Evolutionary conservation across 768 basidiomycete genomes (phyloP).

Genomic region (Gyrodon lividus): DNA sequence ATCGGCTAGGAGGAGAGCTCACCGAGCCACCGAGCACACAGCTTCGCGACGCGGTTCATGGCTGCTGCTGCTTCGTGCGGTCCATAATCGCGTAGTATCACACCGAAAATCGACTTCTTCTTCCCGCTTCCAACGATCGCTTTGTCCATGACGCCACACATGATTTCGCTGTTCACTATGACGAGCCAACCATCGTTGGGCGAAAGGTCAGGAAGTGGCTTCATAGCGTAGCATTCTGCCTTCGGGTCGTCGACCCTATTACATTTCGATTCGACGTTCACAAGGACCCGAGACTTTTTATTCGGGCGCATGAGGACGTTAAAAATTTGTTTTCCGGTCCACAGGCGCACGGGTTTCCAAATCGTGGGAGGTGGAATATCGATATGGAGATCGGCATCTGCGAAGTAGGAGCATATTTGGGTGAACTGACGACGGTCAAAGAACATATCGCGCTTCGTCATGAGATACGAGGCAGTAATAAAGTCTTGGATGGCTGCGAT

Average conservation of each 20-base stretch:
- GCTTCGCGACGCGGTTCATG: conserved; percentile 95
- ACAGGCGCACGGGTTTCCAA: conserved; percentile 87
- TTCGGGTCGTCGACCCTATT: conserved; percentile 83
- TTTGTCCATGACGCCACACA: conserved; percentile 99
- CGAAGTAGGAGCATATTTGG: conserved; percentile 93
- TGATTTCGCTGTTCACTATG: conserved; percentile 95
- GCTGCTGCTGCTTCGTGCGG: conserved; percentile 90
- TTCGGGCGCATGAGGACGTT: conserved; percentile 96
- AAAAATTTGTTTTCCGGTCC: conserved; percentile 99
- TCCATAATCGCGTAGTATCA: conserved; percentile 96
- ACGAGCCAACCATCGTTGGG: conserved; percentile 99
- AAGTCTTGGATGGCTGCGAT: conserved; percentile 99
- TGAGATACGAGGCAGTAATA: conserved; percentile 96
- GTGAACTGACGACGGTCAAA: conserved; percentile 93
- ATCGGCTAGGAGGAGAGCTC: conserved; percentile 22
- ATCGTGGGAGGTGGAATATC: conserved; percentile 95
- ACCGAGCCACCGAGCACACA: conserved; percentile 94
- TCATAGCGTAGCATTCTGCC: conserved; percentile 60
- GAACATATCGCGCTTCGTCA: conserved; percentile 90
- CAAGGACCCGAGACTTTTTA: conserved; percentile 72
- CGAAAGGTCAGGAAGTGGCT: conserved; percentile 76
- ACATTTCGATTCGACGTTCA: conserved; percentile 96
- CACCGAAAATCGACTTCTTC: conserved; percentile 98
- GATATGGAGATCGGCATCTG: conserved; percentile 87
- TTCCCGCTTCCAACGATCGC: conserved; percentile 96